Evolutionary conservation across 345 rosid species (phyloP).

Genomic region (Combretum micranthum): DNA sequence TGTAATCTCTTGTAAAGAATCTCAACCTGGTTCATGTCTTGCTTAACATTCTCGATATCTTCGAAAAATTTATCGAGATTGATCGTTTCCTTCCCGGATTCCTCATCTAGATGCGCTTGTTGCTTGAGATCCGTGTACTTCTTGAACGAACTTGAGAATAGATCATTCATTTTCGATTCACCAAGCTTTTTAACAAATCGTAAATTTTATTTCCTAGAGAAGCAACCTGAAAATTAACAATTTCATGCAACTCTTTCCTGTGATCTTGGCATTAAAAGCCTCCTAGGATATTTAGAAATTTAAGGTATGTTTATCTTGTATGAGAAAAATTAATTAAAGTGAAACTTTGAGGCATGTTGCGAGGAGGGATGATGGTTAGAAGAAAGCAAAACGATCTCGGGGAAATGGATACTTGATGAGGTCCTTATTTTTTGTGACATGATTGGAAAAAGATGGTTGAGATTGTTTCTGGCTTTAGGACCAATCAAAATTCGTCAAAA

Average conservation of each 20-base stretch:
- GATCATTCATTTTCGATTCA: constrained; percentile 73
- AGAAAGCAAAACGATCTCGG: constrained; percentile 2
- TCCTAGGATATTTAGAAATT: too few relatives aligned
- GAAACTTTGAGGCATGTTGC: too few relatives aligned
- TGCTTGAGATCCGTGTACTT: constrained; percentile 59
- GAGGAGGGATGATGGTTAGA: constrained; percentile 8
- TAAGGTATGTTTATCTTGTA: too few relatives aligned
- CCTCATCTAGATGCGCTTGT: constrained; percentile 53
- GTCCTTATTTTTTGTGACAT: neutral
- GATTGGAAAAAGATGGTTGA: neutral
- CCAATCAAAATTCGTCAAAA: neutral
- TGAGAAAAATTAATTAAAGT: too few relatives aligned
- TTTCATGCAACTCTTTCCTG: too few relatives aligned
- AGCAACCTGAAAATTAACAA: neutral
- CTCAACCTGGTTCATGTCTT: constrained; percentile 54
- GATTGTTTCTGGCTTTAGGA: constrained; percentile 3
- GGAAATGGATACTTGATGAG: neutral
- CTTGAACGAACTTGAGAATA: constrained; percentile 77
- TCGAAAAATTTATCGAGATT: constrained; percentile 73
- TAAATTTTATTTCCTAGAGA: neutral
- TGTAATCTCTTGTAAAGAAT: constrained; percentile 49
- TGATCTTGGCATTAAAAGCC: too few relatives aligned
- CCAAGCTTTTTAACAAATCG: neutral
- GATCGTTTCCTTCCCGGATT: constrained; percentile 50
- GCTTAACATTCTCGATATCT: constrained; percentile 69